Percentiles rank a stretch among this genome's conserved stretches.
These are phyloP conservation scores for Fusarium sp. DNA, from an alignment of 2,329 filamentous ascomycete species.

Conservation along the genomic window DNA sequence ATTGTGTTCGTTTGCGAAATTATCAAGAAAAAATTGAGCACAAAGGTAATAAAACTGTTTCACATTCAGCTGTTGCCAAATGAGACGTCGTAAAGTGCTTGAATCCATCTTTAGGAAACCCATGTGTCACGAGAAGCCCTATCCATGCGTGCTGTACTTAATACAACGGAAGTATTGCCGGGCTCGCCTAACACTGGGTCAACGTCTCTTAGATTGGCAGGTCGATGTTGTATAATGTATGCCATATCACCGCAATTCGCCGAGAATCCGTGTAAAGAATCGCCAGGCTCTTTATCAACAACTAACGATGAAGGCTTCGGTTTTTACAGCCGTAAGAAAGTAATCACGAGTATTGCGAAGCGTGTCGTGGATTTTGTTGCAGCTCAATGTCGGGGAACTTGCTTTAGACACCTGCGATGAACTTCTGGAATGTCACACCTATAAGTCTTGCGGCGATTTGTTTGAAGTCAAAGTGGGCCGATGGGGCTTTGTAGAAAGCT, in stretches of 20 bases:
- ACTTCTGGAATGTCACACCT: constrained; percentile 20
- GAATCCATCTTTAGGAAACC: constrained; percentile 14
- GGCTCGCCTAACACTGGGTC: constrained; percentile 35
- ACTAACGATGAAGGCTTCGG: neutral
- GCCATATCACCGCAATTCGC: constrained; percentile 13
- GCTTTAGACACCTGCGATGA: constrained; percentile 9
- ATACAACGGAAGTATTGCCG: constrained; percentile 34
- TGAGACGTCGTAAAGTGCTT: constrained; percentile 30
- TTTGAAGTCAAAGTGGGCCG: constrained; percentile 34
- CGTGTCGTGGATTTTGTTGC: constrained; percentile 6
- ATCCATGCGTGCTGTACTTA: constrained; percentile 24
- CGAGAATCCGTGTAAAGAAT: neutral
- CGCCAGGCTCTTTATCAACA: neutral
- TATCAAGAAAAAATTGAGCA: neutral
- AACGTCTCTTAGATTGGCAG: constrained; percentile 19
- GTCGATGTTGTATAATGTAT: neutral
- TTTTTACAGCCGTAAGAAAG: neutral
- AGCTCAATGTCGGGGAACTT: neutral
- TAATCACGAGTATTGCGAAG: neutral
- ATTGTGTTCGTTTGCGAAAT: neutral
- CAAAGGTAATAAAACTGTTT: constrained; percentile 29
- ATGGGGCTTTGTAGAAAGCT: constrained; percentile 41
- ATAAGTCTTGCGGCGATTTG: constrained; percentile 30
- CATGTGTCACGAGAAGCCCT: constrained; percentile 13
- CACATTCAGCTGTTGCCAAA: constrained; percentile 36